phyloP scores from a whole-genome alignment of 441 rosid species.

The Bruguiera hainesii region DNA sequence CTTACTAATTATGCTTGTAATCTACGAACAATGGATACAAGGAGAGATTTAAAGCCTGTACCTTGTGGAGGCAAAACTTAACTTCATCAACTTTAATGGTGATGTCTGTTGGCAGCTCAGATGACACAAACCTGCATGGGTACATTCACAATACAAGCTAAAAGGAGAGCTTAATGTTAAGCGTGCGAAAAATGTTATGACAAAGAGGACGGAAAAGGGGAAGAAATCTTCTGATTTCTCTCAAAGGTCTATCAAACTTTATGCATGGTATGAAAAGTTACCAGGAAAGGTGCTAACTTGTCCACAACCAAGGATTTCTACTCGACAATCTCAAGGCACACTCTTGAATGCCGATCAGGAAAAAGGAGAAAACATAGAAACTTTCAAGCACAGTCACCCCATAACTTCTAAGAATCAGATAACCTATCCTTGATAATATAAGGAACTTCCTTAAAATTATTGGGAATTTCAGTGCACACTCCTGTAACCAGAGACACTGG shows the following conservation, averaged over 20 bases:
- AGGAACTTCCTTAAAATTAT: too few species aligned
- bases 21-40: not conserved
- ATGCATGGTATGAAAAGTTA: not conserved
- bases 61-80: conserved; percentile 91
- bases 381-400: not conserved
- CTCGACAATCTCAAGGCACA: too few species aligned
- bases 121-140: conserved; percentile 58
- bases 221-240: not conserved
- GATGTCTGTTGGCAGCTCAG: conserved; percentile 81
- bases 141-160: conserved; percentile 23
- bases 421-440: not conserved
- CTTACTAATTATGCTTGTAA: not conserved
- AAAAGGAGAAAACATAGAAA: not conserved
- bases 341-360: not conserved
- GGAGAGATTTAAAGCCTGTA: conserved; percentile 17
- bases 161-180: conserved; percentile 4
- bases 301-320: too few species aligned
- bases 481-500: too few species aligned
- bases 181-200: not conserved
- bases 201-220: not conserved
- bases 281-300: too few species aligned
- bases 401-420: not conserved
- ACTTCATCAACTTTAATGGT: conserved; percentile 66
- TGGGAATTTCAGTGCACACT: too few species aligned
- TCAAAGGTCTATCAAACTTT: not conserved